These are phyloP conservation scores for Pestalotiopsis sp. DNA, from an alignment of 2,329 filamentous ascomycete species.

Conservation along the genomic window DNA sequence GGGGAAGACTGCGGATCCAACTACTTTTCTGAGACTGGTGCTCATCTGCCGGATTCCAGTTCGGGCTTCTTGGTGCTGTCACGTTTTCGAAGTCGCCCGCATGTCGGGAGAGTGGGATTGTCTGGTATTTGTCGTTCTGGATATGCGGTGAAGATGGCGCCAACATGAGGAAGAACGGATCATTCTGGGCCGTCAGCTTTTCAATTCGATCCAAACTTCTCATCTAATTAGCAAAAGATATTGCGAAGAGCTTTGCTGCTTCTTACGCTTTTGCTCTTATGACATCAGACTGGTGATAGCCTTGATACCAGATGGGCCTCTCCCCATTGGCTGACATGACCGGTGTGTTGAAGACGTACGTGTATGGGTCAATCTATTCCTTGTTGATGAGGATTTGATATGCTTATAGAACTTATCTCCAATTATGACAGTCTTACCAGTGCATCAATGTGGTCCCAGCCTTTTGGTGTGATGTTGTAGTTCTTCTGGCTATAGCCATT, in stretches of 20 bases:
- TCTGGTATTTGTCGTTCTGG: neutral
- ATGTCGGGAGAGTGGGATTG: neutral
- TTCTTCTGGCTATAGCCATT: neutral
- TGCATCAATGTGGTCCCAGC: slow-evolving; percentile 13
- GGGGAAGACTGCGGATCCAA: neutral
- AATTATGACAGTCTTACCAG: neutral
- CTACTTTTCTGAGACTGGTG: neutral
- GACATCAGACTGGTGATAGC: slow-evolving; percentile 43
- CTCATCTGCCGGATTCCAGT: neutral
- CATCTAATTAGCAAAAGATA: neutral
- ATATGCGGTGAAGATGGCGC: slow-evolving; percentile 13
- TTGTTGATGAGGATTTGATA: neutral
- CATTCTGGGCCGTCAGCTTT: neutral
- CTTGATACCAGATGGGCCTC: slow-evolving; percentile 8
- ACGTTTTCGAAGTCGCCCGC: neutral
- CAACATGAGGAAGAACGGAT: neutral
- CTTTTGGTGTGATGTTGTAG: neutral
- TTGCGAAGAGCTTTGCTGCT: accelerated
- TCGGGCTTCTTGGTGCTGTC: neutral
- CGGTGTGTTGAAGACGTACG: slow-evolving; percentile 5
- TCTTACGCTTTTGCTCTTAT: slow-evolving; percentile 2
- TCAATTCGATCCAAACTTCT: neutral
- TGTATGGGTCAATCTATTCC: slow-evolving; percentile 4
- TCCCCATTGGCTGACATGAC: slow-evolving; percentile 10
- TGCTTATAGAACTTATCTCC: neutral